Evolutionary conservation across 2,329 filamentous ascomycete species (phyloP).

Genomic region (Neofusicoccum cordaticola): DNA sequence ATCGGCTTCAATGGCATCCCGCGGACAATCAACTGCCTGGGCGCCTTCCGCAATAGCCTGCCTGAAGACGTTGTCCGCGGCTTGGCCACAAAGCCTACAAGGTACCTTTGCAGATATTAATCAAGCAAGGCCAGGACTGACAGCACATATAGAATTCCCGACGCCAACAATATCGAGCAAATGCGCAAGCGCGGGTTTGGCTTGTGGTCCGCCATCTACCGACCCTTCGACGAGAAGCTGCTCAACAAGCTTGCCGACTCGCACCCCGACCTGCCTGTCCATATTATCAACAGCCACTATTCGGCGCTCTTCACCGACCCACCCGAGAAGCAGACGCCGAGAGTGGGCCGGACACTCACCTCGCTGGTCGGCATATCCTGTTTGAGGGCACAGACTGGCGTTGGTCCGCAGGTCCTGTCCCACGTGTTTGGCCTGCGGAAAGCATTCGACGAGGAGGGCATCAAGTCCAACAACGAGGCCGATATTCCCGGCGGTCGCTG

Average conservation of each 20-base stretch:
- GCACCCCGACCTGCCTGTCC: slow-evolving; percentile 78
- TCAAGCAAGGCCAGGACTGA: not conserved
- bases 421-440: slow-evolving; percentile 80
- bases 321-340: slow-evolving; percentile 30
- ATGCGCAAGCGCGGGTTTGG: slow-evolving; percentile 58
- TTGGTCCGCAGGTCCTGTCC: slow-evolving; percentile 76
- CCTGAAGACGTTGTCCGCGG: slow-evolving; percentile 53
- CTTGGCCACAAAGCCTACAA: slow-evolving; percentile 58
- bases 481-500: slow-evolving; percentile 48
- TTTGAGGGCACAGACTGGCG: slow-evolving; percentile 74
- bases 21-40: slow-evolving; percentile 78
- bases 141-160: slow-evolving; percentile 18
- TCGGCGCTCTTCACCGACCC: slow-evolving; percentile 67
- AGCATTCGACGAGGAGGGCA: slow-evolving; percentile 66
- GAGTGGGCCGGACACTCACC: slow-evolving; percentile 68
- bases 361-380: slow-evolving; percentile 72
- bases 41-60: slow-evolving; percentile 64
- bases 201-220: slow-evolving; percentile 76
- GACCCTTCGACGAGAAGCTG: slow-evolving; percentile 70
- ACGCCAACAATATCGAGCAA: slow-evolving; percentile 50
- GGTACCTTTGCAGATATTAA: slow-evolving; percentile 27
- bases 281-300: slow-evolving; percentile 75
- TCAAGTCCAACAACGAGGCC: slow-evolving; percentile 44
- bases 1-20: slow-evolving; percentile 79
- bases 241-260: slow-evolving; percentile 67